Conservation (phyloP, 192 early-diverging fungal genomes). For the Coemansia sp. region DNA sequence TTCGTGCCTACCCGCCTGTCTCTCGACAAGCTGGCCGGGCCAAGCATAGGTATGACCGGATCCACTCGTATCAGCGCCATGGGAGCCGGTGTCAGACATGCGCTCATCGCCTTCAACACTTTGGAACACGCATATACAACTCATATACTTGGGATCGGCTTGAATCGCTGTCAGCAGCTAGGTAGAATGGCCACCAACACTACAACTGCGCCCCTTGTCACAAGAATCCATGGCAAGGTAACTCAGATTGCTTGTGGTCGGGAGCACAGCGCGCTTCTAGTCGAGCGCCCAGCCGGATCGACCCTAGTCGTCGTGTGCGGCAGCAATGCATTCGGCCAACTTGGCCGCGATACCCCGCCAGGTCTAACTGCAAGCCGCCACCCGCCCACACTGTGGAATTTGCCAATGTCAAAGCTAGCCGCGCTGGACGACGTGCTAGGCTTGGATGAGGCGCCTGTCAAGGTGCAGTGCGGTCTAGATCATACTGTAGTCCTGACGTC, state of each 20-base stretch:
- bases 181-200: conserved; percentile 13
- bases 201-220: background rate
- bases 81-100: conserved; percentile 47
- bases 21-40: conserved; percentile 13
- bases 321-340: conserved; percentile 71
- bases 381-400: conserved; percentile 1
- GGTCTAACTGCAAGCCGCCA: conserved; percentile 21
- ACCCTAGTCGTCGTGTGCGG: conserved; percentile 60
- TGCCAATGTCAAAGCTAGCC: conserved; percentile 16
- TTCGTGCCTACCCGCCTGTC: conserved; percentile 16
- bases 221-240: conserved; percentile 33
- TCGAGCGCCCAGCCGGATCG: conserved; percentile 2
- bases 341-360: conserved; percentile 53
- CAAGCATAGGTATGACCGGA: background rate
- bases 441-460: conserved; percentile 40
- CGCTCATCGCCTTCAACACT: conserved; percentile 21
- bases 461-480: conserved; percentile 71
- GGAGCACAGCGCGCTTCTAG: conserved; percentile 67
- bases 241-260: conserved; percentile 63
- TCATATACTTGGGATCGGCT: conserved; percentile 51
- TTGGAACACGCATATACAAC: conserved; percentile 21
- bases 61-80: conserved; percentile 18
- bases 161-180: conserved; percentile 60
- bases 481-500: conserved; percentile 67
- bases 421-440: conserved; percentile 21